Evolutionary conservation across 108 stramenopile genomes (phyloP), one percentile per base, ranked within the genome.

Genomic region (Cyclostephanos tholiformis): DNA sequence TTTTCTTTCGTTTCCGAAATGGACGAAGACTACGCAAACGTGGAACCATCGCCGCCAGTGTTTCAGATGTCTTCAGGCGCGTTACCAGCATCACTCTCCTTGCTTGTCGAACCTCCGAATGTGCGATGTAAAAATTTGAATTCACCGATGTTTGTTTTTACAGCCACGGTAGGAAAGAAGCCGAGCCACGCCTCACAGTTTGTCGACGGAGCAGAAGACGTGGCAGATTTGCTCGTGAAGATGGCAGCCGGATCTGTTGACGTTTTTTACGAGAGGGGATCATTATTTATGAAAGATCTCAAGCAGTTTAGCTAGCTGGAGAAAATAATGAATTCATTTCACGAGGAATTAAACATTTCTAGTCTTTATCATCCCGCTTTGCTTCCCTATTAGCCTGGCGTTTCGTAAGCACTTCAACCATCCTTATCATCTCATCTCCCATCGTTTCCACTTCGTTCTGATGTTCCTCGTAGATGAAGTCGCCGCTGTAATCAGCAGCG

Each of bases 1-100:
- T 89, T 89, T 73, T 91, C 92, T 0, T 91, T 87, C 52, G 63
- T 91, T 39, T 90, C 92, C 7, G 92, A 93, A 67, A 87, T 74
- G 71, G 52, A 67, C 10, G 77, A 90, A 41, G 83, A 83, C 25
- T 67, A 75, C 2, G 26, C 23, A 2, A 68, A 80, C 30, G 81
- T 82, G 9, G 29, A 56, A 2, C 77, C 77, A 48, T 74, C 77
- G 22, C 77, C 77, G n/a, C 65, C 77, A 50, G 72, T 74, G 55
- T 39, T 67, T 38, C 75, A 58, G 52, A 22, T 77, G 71, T 55
- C 49, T 30, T 29, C 46, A 30, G 55, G 57, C 25, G 32, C 50
- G 10, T 23, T 75, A 19, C n/a, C 60, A 30, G 35, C 53, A 62
- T 66, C 65, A 44, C 48, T 39, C 8, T 58, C 75, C 27, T 67